These are phyloP conservation scores for Microbotryum saponariae DNA, from an alignment of 1,284 basidiomycete genomes.

Conservation along the genomic window DNA sequence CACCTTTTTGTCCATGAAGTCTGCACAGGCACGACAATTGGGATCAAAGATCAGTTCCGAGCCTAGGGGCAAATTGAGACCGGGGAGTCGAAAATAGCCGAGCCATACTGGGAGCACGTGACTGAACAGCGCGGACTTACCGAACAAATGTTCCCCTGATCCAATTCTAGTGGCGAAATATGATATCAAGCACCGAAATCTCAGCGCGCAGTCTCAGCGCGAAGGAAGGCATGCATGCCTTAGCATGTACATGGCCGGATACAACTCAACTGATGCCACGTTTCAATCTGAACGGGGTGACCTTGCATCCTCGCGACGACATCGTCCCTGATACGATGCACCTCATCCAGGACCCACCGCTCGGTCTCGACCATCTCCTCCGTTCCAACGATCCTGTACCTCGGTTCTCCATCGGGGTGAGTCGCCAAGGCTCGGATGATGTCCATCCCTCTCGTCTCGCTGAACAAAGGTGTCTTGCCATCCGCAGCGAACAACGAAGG, in stretches of 20 bases:
- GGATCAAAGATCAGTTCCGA: background rate
- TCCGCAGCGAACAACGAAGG: background rate
- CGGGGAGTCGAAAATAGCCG: background rate
- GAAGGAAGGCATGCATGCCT: background rate
- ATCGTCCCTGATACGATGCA: constrained; percentile 52
- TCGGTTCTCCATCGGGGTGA: constrained; percentile 20
- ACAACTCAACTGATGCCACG: constrained; percentile 78
- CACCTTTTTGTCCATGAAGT: constrained; percentile 37
- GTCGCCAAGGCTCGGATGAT: constrained; percentile 24
- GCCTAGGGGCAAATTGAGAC: constrained; percentile 1
- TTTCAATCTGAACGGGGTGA: constrained; percentile 66
- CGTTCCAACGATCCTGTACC: constrained; percentile 87
- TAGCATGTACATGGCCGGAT: constrained; percentile 50
- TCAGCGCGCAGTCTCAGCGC: constrained; percentile 41
- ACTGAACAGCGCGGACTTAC: background rate
- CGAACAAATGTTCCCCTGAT: constrained; percentile 4
- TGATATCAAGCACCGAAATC: background rate
- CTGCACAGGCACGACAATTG: background rate
- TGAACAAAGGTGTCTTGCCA: constrained; percentile 12
- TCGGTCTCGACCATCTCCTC: constrained; percentile 79
- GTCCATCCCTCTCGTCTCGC: constrained; percentile 20
- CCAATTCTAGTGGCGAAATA: background rate
- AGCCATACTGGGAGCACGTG: background rate
- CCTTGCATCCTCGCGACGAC: constrained; percentile 45
- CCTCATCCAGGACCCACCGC: constrained; percentile 66